Percentiles rank a stretch among this genome's conserved stretches.
These are phyloP conservation scores for Podospora conica DNA, from an alignment of 495 filamentous ascomycete genomes.

Conservation along the genomic window DNA sequence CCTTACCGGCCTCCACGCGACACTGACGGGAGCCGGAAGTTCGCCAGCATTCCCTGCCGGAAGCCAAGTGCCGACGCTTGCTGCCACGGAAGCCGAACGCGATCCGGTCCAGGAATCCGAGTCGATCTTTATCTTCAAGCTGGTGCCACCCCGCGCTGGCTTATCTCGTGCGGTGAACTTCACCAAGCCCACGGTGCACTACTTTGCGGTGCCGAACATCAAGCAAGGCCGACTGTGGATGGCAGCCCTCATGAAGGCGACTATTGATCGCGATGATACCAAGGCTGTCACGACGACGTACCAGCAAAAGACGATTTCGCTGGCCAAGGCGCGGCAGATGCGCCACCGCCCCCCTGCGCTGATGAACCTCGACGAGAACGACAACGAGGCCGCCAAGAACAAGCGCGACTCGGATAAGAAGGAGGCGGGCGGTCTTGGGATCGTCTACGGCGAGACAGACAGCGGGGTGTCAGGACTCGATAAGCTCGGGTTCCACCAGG, in stretches of 20 bases:
- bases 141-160: conserved; percentile 85
- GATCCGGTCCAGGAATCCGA: conserved; percentile 44
- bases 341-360: conserved; percentile 82
- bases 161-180: conserved; percentile 89
- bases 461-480: conserved; percentile 44
- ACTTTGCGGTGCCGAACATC: conserved; percentile 90
- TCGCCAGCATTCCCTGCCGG: conserved; percentile 67
- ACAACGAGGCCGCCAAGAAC: conserved; percentile 22
- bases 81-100: conserved; percentile 36
- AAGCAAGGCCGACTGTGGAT: conserved; percentile 92
- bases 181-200: conserved; percentile 94
- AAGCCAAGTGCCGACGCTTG: conserved; percentile 51
- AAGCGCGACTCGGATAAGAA: conserved; percentile 13
- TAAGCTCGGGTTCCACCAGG: conserved; percentile 38
- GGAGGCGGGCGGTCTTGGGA: conserved; percentile 40
- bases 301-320: conserved; percentile 85
- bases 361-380: conserved; percentile 61
- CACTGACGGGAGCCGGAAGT: conserved; percentile 77
- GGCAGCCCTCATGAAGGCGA: conserved; percentile 98
- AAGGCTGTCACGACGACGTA: conserved; percentile 80
- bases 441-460: conserved; percentile 45
- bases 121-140: conserved; percentile 93
- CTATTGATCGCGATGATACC: conserved; percentile 87
- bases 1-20: conserved; percentile 83
- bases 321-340: conserved; percentile 76